These are phyloP conservation scores for Flueggea neowawraea DNA, from an alignment of 441 rosid genomes.

Conservation along the genomic window DNA sequence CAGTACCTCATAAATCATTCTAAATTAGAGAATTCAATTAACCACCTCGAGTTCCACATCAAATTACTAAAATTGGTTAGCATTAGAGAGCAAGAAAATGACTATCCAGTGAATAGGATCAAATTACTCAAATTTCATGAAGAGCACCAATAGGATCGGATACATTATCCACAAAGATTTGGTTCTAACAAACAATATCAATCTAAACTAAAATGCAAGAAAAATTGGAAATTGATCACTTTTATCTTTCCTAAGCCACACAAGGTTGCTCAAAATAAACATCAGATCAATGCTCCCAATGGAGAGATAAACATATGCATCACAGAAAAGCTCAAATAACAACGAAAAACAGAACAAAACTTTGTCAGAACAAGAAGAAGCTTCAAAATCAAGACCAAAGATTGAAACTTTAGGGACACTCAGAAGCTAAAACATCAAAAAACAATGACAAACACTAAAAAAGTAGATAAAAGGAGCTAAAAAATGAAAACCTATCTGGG, in stretches of 20 bases:
- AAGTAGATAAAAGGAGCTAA: background rate
- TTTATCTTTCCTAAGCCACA: constrained; percentile 15
- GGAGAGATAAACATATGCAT: constrained; percentile 11
- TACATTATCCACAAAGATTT: constrained; percentile 6
- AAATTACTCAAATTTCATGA: background rate
- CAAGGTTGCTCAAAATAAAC: constrained; percentile 13
- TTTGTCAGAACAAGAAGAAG: background rate
- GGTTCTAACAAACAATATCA: constrained; percentile 4
- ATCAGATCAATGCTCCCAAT: constrained; percentile 14
- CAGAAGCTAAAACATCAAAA: constrained; percentile 6
- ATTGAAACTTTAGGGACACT: constrained; percentile 8
- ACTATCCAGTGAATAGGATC: too few relatives aligned
- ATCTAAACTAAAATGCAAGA: constrained; percentile 8
- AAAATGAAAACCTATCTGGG: constrained; percentile 32
- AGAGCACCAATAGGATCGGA: constrained; percentile 5
- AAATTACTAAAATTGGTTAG: too few relatives aligned
- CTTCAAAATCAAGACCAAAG: constrained; percentile 13
- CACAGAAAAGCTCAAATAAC: constrained; percentile 5
- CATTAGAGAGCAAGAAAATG: too few relatives aligned
- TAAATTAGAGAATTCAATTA: too few relatives aligned
- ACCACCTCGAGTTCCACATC: too few relatives aligned
- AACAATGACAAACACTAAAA: constrained; percentile 7
- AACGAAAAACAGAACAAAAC: constrained; percentile 1
- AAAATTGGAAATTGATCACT: constrained; percentile 5
- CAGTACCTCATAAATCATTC: too few relatives aligned